Evolutionary conservation across 202 grass and related monocot genomes (phyloP), one percentile per base, ranked within the genome.

Genomic region (Musa balbisiana): DNA sequence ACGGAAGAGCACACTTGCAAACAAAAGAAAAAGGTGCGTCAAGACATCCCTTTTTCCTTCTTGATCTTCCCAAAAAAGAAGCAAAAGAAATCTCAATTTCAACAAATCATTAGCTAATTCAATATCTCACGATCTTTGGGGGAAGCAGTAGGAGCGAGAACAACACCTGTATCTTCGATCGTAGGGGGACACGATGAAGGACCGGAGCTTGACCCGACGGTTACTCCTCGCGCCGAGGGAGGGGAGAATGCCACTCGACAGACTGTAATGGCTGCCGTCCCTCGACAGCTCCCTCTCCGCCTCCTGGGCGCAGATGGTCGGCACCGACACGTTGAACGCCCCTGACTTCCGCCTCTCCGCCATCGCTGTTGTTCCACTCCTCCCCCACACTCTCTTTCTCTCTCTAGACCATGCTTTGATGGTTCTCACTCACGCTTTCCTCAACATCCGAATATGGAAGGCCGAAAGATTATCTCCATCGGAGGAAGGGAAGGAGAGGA

Each of bases 211-310:
- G 80, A 83, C 69, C 62, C 85, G 82, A 17, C 91, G 95, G 84
- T 90, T 89, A 75, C 91, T 94, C 77, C 85, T 62, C 10, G 88
- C 95, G 26, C 95, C 95, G 51, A 98, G 95, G 10, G 95, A 99
- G 12, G 91, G 95, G 17, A 99, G 84, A 52, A 99, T 92, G 26
- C 91, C 95, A 76, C 81, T 99, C 22, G 89, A 93, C 71, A 99
- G 80, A 79, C 89, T 99, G 84, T 99, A 94, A 64, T 99, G 91
- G 83, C 91, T 94, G 43, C 89, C 91, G 24, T 99, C 91, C 21
- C 83, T 85, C 56, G 95, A 99, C 9, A 88, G 67, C 77, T 88
- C 87, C 66, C 80, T 74, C 27, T 86, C 82, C 81, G 75, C 74
- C 1, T 62, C 33, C 20, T 11, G 20, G 5, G 56, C 22, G 56